Conservation (phyloP, 208 protist species). For the Leishmania martiniquensis region DNA sequence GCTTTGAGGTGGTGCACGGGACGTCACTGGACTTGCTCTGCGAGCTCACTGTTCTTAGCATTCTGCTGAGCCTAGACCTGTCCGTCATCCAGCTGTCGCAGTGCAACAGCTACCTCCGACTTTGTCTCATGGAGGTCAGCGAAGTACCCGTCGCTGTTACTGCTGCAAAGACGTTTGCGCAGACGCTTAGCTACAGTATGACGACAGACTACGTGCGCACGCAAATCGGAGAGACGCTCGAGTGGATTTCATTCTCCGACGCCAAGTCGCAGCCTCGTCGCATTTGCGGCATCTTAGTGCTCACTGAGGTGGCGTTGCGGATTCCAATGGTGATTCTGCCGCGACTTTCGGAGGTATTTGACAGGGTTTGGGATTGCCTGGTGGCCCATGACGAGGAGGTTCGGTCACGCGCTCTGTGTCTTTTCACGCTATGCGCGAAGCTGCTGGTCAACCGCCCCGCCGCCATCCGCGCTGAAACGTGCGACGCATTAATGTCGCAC, state of each 20-base stretch:
- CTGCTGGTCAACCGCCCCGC: constrained; percentile 63
- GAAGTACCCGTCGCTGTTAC: constrained; percentile 49
- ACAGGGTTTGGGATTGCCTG: constrained; percentile 72
- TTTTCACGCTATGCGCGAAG: constrained; percentile 79
- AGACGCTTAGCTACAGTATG: constrained; percentile 63
- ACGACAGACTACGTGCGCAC: constrained; percentile 72
- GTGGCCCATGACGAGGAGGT: constrained; percentile 53
- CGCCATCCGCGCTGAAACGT: constrained; percentile 45
- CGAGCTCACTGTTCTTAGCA: constrained; percentile 77
- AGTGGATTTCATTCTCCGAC: constrained; percentile 51
- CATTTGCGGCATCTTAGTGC: constrained; percentile 72
- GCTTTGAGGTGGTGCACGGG: constrained; percentile 70
- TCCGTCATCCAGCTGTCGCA: constrained; percentile 76
- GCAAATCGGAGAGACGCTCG: constrained; percentile 67
- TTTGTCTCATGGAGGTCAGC: constrained; percentile 67
- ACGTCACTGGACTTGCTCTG: constrained; percentile 58
- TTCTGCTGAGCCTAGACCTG: constrained; percentile 73
- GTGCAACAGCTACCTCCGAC: constrained; percentile 82
- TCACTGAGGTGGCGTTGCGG: constrained; percentile 68
- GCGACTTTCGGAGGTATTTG: constrained; percentile 66
- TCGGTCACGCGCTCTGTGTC: constrained; percentile 46
- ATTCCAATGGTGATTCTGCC: constrained; percentile 73
- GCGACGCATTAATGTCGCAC: constrained; percentile 60
- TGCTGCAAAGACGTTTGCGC: constrained; percentile 66
- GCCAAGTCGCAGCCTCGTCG: constrained; percentile 41